phyloP scores from a whole-genome alignment of 306 rosid genomes.

The Astragalus glycyphyllos region DNA sequence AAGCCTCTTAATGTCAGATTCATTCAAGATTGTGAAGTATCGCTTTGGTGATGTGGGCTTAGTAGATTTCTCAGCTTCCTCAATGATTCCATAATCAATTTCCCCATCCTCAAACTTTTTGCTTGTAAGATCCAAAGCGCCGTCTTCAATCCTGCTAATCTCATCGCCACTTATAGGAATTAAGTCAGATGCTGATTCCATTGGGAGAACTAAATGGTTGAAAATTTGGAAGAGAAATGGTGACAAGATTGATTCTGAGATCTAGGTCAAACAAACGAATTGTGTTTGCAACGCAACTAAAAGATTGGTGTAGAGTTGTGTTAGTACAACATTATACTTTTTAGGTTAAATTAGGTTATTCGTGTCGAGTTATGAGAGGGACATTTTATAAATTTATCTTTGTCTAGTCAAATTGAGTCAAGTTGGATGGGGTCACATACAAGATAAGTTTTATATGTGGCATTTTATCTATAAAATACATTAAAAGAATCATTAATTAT shows the following conservation, averaged over 20 bases:
- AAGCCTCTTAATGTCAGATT: slow-evolving; percentile 8
- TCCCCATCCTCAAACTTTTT: not conserved
- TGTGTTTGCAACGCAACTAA: not conserved
- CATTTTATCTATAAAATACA: no score
- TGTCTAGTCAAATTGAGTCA: no score
- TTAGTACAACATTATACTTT: no score
- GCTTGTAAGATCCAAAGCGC: not conserved
- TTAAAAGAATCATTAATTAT: no score
- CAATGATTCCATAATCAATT: not conserved
- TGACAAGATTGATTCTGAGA: not conserved
- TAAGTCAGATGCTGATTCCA: not conserved
- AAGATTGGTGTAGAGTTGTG: not conserved
- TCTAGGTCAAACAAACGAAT: not conserved
- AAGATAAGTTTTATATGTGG: no score
- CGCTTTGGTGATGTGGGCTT: not conserved
- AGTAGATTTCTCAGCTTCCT: not conserved
- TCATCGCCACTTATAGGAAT: not conserved
- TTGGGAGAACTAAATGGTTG: not conserved
- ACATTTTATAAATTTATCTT: no score
- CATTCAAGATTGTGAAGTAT: not conserved
- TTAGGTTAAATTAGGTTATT: not conserved
- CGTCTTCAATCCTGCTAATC: not conserved
- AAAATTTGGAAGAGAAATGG: not conserved
- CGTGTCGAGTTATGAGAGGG: not conserved
- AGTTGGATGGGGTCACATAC: no score